Base-by-base conservation (phyloP, 768 basidiomycete species). In the Kwoniella sp. region DNA sequence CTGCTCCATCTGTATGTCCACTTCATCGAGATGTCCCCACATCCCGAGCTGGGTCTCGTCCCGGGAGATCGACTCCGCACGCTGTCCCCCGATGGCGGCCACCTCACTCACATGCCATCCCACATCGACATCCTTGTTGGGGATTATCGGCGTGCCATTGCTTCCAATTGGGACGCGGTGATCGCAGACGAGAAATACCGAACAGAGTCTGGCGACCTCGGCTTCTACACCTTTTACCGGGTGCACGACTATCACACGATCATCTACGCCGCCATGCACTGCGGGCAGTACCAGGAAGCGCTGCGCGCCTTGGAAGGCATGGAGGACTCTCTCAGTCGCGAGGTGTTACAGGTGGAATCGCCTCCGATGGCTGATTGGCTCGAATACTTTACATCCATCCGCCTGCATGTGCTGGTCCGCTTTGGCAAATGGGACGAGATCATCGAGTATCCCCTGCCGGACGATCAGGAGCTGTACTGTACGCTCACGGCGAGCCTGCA, bases 81-180 rank as follows among this genome's bases (percentile, higher is more conserved):
- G 10, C 51, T 70, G n/a, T 39, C 63, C 14, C 69, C 69, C 29
- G 69, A 70, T 33, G 60, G 45, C 3, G 65, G 57, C 3, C 66
- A 71, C 39, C 53, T 64, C 22, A 60, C 61, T 15, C 69, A 71
- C 41, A 71, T 71, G 69, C 69, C 69, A 0, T 57, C 55, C 15
- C 69, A 71, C 45, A 51, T 71, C 54, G 59, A 71, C 44, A 22
- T 71, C 12, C 56, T 71, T 5, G 55, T 64, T 7, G 69, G 69
- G 1, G 69, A 71, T 36, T 71, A 68, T 51, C 63, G 61, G 17
- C 47, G 66, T 10, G 66, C 67, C 14, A 67, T 64, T 26, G 14
- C 44, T 7, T 36, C 63, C 29, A 71, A 71, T 53, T 19, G 37
- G 22, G 33, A 36, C 3, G 66, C 57, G 1, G 52, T 68, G 14